Evolutionary conservation across 2,329 filamentous ascomycete species (phyloP).

Genomic region (Xylariaceae sp.): DNA sequence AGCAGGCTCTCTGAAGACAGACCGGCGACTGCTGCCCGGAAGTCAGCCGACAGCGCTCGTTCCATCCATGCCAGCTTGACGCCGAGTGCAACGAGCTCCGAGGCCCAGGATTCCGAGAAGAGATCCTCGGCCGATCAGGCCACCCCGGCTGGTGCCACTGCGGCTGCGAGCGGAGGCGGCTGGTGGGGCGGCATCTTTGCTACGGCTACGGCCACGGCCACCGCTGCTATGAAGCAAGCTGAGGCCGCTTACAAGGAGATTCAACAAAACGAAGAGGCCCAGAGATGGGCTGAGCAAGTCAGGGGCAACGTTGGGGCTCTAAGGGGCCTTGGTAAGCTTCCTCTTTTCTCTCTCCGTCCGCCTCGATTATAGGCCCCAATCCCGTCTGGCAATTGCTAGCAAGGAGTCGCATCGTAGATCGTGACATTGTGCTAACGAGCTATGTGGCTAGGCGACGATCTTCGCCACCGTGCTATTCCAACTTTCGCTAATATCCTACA

Average conservation of each 20-base stretch:
- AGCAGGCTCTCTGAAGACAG: slow-evolving; percentile 64
- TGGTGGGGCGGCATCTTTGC: slow-evolving; percentile 89
- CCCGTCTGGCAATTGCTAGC: not conserved
- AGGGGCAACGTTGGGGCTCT: slow-evolving; percentile 81
- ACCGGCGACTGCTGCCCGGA: slow-evolving; percentile 47
- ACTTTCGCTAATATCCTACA: slow-evolving; percentile 94
- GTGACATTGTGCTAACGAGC: slow-evolving; percentile 12
- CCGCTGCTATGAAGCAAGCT: slow-evolving; percentile 82
- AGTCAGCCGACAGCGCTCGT: slow-evolving; percentile 72
- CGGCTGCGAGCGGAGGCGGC: slow-evolving; percentile 55
- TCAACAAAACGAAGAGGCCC: slow-evolving; percentile 92
- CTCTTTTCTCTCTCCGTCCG: not conserved
- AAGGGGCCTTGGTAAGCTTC: slow-evolving; percentile 63
- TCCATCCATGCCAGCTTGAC: slow-evolving; percentile 70
- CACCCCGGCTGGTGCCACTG: slow-evolving; percentile 15
- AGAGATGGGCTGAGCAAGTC: slow-evolving; percentile 92
- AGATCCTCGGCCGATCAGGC: slow-evolving; percentile 45
- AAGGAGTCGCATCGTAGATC: slow-evolving; percentile 2
- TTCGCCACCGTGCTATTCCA: slow-evolving; percentile 80
- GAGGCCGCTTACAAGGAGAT: slow-evolving; percentile 93
- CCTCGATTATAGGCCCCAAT: not conserved
- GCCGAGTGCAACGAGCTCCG: slow-evolving; percentile 61
- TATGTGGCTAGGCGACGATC: slow-evolving; percentile 66
- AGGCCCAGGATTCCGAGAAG: slow-evolving; percentile 55
- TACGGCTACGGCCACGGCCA: slow-evolving; percentile 59